phyloP scores from a whole-genome alignment of 805 yeast genomes.

The Clavispora carvajalis region DNA sequence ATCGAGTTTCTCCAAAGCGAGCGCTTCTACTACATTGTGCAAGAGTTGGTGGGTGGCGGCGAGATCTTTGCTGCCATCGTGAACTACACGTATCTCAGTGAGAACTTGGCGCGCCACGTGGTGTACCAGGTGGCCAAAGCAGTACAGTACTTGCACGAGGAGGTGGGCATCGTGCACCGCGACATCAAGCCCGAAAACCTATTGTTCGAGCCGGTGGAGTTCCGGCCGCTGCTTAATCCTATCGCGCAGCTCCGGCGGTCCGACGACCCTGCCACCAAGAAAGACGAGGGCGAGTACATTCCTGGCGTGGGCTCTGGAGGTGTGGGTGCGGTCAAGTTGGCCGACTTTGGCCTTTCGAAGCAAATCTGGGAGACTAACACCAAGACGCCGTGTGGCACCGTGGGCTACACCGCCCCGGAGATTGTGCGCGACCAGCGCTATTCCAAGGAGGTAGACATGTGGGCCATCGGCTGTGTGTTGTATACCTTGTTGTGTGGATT shows the following conservation, averaged over 20 bases:
- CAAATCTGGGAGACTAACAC: slow-evolving; percentile 39
- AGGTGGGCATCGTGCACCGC: slow-evolving; percentile 63
- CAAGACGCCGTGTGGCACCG: slow-evolving; percentile 73
- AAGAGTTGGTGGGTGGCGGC: slow-evolving; percentile 73
- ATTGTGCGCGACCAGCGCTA: slow-evolving; percentile 51
- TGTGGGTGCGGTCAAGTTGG: slow-evolving; percentile 58
- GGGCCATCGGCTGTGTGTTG: slow-evolving; percentile 70
- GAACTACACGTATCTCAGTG: slow-evolving; percentile 70
- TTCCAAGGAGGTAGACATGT: slow-evolving; percentile 64
- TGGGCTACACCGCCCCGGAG: slow-evolving; percentile 73
- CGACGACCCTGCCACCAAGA: slow-evolving; percentile 51
- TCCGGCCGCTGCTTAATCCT: slow-evolving; percentile 40
- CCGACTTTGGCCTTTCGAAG: slow-evolving; percentile 69
- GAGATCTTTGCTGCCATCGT: slow-evolving; percentile 79
- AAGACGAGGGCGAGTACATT: slow-evolving; percentile 57
- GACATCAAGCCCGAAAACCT: slow-evolving; percentile 81
- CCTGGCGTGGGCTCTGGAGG: slow-evolving; percentile 57
- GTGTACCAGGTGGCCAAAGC: slow-evolving; percentile 69
- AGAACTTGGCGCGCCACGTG: slow-evolving; percentile 66
- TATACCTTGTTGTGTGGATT: slow-evolving; percentile 68
- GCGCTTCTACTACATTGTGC: slow-evolving; percentile 53
- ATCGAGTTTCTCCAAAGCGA: slow-evolving; percentile 48
- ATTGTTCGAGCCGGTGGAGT: slow-evolving; percentile 53
- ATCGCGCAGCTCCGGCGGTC: slow-evolving; percentile 40
- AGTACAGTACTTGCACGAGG: slow-evolving; percentile 60